Base-by-base conservation (phyloP, 2,329 filamentous ascomycete genomes). In the Chrysoporthe austroafricana region DNA sequence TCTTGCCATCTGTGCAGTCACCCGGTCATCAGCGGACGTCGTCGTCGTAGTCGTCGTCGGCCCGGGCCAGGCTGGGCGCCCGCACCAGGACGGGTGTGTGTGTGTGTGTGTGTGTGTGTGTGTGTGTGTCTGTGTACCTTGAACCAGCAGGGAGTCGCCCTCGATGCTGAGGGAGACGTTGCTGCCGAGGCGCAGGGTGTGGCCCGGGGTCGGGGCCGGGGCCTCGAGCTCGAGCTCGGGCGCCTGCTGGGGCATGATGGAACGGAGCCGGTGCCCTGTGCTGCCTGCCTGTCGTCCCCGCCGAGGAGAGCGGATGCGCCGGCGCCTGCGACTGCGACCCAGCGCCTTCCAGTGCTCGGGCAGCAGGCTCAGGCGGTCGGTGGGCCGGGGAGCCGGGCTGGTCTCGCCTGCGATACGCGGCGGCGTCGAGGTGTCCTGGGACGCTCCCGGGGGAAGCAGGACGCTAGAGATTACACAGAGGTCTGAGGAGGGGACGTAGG, bases 81-180 rank as follows among this genome's bases (percentile, higher is more conserved):
- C 26, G 26, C 26, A 2, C 26, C 26, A 26, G 26, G 26, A 26
- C 26, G 26, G 26, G 26, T 26, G 26, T 26, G 26, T 26, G 26
- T 26, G 26, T 26, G 26, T 44, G 3, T 18, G 26, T 39, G 67
- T 21, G 26, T 26, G 26, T 26, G 26, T 26, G 26, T 26, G 26
- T 26, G 26, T 26, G 26, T 26, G 26, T 26, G 26, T 44, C 2
- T 18, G 26, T 39, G 67, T 75, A 81, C 80, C 79, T 66, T 74
- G 70, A 32, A 81, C 64, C 50, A 76, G 70, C 50, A 81, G 72
- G 11, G 74, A 72, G 50, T 75, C 73, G 6, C 72, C 71, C 39
- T 74, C 73, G 66, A 78, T 75, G 13, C 73, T 77, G 68, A 81
- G 69, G 54, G 74, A 75, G 69, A 73, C 76, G 26, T 21, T 32